phyloP scores from a whole-genome alignment of 1,284 basidiomycete genomes.

The Ustilago loliicola region DNA sequence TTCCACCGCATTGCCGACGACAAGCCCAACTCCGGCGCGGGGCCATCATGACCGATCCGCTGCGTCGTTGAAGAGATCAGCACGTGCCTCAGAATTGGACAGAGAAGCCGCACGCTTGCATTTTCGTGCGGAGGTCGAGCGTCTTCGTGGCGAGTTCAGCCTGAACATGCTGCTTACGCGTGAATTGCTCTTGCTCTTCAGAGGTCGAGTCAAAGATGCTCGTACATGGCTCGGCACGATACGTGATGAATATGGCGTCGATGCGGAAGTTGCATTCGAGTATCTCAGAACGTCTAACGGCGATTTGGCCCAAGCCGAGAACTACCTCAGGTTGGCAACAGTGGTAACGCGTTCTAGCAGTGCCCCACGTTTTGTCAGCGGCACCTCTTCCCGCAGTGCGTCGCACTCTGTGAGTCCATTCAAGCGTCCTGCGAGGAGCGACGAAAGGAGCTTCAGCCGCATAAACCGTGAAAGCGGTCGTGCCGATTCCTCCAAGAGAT shows the following conservation, averaged over 20 bases:
- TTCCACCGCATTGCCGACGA: background rate
- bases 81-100: conserved; percentile 1
- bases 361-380: background rate
- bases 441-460: conserved; percentile 12
- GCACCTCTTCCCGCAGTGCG: conserved; percentile 2
- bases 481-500: conserved; percentile 17
- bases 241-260: conserved; percentile 24
- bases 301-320: conserved; percentile 39
- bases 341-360: conserved; percentile 16
- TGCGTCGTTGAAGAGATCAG: background rate
- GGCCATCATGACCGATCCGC: background rate
- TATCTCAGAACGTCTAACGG: conserved; percentile 46
- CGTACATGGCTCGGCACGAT: conserved; percentile 31
- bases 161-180: conserved; percentile 17
- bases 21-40: background rate
- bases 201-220: conserved; percentile 24
- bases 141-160: conserved; percentile 26
- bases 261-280: conserved; percentile 30
- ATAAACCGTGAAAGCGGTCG: background rate
- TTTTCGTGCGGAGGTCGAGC: conserved; percentile 29
- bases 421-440: conserved; percentile 11
- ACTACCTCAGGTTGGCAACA: conserved; percentile 26
- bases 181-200: conserved; percentile 26
- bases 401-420: conserved; percentile 18
- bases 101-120: conserved; percentile 23